Percentiles rank a stretch among this genome's conserved stretches.
phyloP scores from a whole-genome alignment of 2,329 filamentous ascomycete genomes.

The Rhytidhysteron rufulum region DNA sequence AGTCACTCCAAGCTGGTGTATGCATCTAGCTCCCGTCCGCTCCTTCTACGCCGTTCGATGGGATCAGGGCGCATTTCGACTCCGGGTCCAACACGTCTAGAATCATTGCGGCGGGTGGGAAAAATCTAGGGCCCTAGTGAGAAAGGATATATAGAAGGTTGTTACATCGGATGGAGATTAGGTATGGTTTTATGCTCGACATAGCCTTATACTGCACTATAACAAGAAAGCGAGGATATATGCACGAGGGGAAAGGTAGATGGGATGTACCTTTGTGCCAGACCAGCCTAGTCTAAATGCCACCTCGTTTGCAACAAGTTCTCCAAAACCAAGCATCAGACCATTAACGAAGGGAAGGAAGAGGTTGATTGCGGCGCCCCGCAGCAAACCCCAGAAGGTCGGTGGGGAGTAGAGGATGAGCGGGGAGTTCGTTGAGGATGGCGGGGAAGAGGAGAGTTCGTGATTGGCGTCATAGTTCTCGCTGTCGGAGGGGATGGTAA shows the following conservation, averaged over 20 bases:
- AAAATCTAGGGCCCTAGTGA: conserved; percentile 46
- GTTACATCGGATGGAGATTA: background rate
- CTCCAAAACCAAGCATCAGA: conserved; percentile 96
- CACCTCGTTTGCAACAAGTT: conserved; percentile 92
- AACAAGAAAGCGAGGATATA: conserved; percentile 1
- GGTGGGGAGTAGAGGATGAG: conserved; percentile 86
- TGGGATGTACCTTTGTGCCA: conserved; percentile 73
- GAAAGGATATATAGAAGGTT: background rate
- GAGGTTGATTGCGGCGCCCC: conserved; percentile 93
- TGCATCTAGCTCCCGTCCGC: conserved; percentile 57
- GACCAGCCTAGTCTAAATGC: conserved; percentile 93
- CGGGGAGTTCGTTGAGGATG: conserved; percentile 59
- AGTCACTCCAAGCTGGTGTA: conserved; percentile 65
- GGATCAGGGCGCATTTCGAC: conserved; percentile 73
- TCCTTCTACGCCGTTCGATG: conserved; percentile 50
- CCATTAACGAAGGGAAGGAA: conserved; percentile 94
- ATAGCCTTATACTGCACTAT: too few species aligned
- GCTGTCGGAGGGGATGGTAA: conserved; percentile 78
- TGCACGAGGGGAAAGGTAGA: background rate
- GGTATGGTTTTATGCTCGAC: too few species aligned
- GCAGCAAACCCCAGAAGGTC: conserved; percentile 77
- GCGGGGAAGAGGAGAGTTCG: conserved; percentile 60
- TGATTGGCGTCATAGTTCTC: conserved; percentile 68
- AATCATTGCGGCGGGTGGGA: conserved; percentile 55
- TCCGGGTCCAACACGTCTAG: conserved; percentile 71